phyloP scores from a whole-genome alignment of 179 eudicot genomes.

The Camellia oleifera region DNA sequence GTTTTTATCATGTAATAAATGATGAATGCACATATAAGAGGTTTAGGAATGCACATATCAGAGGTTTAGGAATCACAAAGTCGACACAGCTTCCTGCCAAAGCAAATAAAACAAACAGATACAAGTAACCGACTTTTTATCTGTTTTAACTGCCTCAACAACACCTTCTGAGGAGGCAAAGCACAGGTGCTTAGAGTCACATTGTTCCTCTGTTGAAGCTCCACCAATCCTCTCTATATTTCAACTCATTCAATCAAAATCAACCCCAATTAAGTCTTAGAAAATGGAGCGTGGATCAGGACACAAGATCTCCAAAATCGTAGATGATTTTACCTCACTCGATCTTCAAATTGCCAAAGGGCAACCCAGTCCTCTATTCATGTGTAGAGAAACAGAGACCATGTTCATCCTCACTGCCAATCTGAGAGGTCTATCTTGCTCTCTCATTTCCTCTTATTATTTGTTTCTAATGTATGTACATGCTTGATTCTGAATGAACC shows the following conservation, averaged over 20 bases:
- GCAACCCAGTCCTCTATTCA: constrained; percentile 45
- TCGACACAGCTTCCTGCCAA: constrained; percentile 12
- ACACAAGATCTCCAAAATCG: constrained; percentile 39
- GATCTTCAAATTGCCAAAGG: constrained; percentile 47
- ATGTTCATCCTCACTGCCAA: constrained; percentile 59
- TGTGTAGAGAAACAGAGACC: constrained; percentile 49
- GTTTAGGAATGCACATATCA: no score
- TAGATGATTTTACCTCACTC: constrained; percentile 37
- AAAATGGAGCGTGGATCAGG: constrained; percentile 63
- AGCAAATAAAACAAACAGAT: background rate
- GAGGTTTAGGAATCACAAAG: background rate
- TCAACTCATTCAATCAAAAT: constrained; percentile 6
- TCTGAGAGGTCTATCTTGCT: constrained; percentile 50
- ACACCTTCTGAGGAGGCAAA: constrained; percentile 2
- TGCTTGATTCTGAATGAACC: no score
- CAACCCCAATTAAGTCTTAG: background rate
- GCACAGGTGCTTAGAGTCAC: constrained; percentile 16
- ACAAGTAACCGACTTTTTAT: background rate
- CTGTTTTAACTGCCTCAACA: background rate
- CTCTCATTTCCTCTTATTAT: background rate
- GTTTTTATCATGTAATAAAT: no score
- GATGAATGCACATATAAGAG: no score
- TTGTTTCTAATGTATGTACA: background rate
- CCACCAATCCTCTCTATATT: background rate
- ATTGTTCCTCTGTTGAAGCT: background rate